A percentile compares a stretch with the other conserved stretches of the same genome.
Conservation (phyloP, 257 asterid genomes). For the Fraxinus americana region DNA sequence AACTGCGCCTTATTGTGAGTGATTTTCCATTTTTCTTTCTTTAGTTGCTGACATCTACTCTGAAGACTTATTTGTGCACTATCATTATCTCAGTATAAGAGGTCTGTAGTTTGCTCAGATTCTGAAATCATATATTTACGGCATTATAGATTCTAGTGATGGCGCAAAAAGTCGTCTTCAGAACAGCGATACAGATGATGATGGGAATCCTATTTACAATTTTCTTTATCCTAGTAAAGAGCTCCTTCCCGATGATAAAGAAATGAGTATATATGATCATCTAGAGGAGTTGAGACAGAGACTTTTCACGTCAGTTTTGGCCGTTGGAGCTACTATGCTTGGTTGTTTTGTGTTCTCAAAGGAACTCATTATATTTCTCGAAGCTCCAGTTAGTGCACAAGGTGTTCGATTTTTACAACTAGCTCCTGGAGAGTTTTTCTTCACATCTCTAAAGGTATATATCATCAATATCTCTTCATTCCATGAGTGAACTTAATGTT, state of each 20-base stretch:
- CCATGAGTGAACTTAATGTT: constrained; percentile 3
- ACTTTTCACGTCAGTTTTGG: constrained; percentile 79
- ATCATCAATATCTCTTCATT: not conserved
- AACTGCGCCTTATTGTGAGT: constrained; percentile 9
- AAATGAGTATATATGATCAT: constrained; percentile 96
- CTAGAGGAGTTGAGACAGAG: constrained; percentile 88
- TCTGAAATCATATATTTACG: constrained; percentile 17
- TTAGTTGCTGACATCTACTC: constrained; percentile 1
- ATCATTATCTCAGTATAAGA: not conserved
- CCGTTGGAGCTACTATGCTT: constrained; percentile 83
- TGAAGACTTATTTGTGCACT: constrained; percentile 1
- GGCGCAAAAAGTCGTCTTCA: constrained; percentile 45
- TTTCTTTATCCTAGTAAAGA: constrained; percentile 90
- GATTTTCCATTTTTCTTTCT: not conserved
- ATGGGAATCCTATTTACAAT: constrained; percentile 66
- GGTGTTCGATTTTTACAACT: constrained; percentile 97
- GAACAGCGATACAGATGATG: constrained; percentile 53
- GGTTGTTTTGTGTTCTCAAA: constrained; percentile 92
- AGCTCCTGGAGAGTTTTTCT: constrained; percentile 98
- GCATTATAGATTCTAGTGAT: constrained; percentile 48
- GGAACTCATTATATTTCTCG: constrained; percentile 90
- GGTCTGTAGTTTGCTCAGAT: not conserved
- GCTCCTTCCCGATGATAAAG: constrained; percentile 96
- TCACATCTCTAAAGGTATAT: constrained; percentile 87
- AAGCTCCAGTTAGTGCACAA: constrained; percentile 82